phyloP scores from a whole-genome alignment of 2,329 filamentous ascomycete genomes.

The Monilinia aucupariae region DNA sequence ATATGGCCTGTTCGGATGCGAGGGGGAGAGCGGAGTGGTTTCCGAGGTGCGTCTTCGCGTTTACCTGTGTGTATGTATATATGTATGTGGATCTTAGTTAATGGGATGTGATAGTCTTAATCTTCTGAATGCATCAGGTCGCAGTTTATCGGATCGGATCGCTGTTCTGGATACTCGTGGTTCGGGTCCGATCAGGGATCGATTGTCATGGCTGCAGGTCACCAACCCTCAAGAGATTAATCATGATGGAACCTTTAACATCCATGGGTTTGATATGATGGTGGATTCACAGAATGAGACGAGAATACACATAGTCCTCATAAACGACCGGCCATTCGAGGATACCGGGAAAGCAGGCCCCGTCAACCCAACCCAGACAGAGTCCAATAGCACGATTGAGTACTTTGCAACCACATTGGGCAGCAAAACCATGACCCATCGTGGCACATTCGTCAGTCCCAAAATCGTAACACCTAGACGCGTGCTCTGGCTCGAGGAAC shows the following conservation, averaged over 20 bases:
- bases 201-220: conserved; percentile 25
- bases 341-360: conserved; percentile 24
- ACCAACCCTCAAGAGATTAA: conserved; percentile 27
- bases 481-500: conserved; percentile 34
- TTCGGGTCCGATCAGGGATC: conserved; percentile 22
- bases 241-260: conserved; percentile 30
- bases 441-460: conserved; percentile 33
- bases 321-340: conserved; percentile 35
- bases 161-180: conserved; percentile 30
- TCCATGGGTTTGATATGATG: conserved; percentile 36
- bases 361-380: conserved; percentile 28
- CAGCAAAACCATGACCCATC: conserved; percentile 31
- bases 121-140: conserved; percentile 27
- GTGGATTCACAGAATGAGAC: conserved; percentile 20
- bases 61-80: no score
- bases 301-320: conserved; percentile 32
- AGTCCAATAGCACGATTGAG: conserved; percentile 36
- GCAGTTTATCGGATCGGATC: conserved; percentile 25
- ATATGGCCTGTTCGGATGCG: conserved; percentile 31
- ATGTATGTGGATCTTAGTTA: not conserved
- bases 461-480: conserved; percentile 36
- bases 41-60: conserved; percentile 20
- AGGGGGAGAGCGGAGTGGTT: conserved; percentile 26
- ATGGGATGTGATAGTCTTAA: conserved; percentile 21
- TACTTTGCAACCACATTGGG: conserved; percentile 33